These are phyloP conservation scores for Prinsepia uniflora DNA, from an alignment of 306 rosid species.

Conservation along the genomic window DNA sequence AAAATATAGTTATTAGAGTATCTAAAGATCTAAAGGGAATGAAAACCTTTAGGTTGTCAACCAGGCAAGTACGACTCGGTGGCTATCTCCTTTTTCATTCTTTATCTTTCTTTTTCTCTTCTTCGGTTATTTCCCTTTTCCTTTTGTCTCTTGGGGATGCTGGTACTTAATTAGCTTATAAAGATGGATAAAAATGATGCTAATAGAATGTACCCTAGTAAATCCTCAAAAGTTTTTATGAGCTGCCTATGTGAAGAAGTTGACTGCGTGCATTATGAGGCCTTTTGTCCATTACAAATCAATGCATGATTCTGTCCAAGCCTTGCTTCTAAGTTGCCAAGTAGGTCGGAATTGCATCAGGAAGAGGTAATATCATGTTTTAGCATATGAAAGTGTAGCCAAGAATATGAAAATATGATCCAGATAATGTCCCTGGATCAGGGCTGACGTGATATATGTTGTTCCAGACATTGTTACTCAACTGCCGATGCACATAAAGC, in stretches of 20 bases:
- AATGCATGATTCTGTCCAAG: slow-evolving; percentile 15
- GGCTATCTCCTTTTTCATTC: slow-evolving; percentile 2
- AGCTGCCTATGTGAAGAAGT: slow-evolving; percentile 10
- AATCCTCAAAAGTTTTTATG: neutral
- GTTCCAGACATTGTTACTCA: neutral
- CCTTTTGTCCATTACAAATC: slow-evolving; percentile 14
- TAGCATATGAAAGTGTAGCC: slow-evolving; percentile 1
- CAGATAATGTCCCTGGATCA: slow-evolving; percentile 5
- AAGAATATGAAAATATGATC: slow-evolving; percentile 4
- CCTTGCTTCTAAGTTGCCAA: neutral
- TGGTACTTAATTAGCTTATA: slow-evolving; percentile 21
- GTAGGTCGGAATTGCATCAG: slow-evolving; percentile 6
- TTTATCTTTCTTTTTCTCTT: neutral
- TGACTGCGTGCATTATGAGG: slow-evolving; percentile 10
- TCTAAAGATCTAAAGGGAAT: slow-evolving; percentile 19
- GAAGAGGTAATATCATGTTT: slow-evolving; percentile 13
- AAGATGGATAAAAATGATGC: slow-evolving; percentile 17
- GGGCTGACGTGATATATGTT: slow-evolving; percentile 12
- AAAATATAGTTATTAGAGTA: slow-evolving; percentile 13
- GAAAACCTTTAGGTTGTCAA: slow-evolving; percentile 24
- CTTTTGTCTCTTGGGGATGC: slow-evolving; percentile 17
- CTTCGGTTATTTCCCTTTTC: neutral
- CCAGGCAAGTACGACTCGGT: slow-evolving; percentile 20
- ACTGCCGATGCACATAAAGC: neutral
- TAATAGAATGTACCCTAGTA: slow-evolving; percentile 7